Evolutionary conservation across 805 yeast genomes (phyloP).

Genomic region (Spathaspora arborariae): DNA sequence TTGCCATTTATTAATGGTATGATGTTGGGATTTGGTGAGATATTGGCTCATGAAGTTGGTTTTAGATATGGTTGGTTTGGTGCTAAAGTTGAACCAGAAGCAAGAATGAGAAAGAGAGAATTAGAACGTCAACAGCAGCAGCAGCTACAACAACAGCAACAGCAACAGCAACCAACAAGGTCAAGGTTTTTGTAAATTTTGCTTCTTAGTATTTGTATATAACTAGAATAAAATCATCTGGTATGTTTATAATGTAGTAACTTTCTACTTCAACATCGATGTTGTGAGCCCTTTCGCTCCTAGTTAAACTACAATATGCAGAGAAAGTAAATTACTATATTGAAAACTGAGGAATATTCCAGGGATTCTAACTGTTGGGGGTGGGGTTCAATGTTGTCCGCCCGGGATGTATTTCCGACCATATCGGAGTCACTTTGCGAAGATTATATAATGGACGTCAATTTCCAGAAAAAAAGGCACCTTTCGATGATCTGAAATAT

Average conservation of each 20-base stretch:
- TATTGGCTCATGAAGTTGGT: conserved; percentile 89
- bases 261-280: too few species aligned
- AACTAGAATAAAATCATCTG: not conserved
- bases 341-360: not conserved
- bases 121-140: conserved; percentile 3
- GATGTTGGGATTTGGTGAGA: conserved; percentile 95
- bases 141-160: not conserved
- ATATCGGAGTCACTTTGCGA: not conserved
- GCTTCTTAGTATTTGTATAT: not conserved
- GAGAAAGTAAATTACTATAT: too few species aligned
- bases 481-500: not conserved
- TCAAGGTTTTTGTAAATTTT: conserved; percentile 13
- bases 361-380: too few species aligned
- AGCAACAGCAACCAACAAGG: too few species aligned
- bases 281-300: too few species aligned
- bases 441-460: not conserved
- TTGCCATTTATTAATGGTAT: conserved; percentile 90
- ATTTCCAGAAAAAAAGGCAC: not conserved
- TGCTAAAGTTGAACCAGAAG: conserved; percentile 52
- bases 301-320: too few species aligned
- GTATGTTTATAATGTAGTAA: not conserved
- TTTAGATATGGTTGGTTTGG: conserved; percentile 74
- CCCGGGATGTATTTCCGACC: not conserved
- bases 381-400: too few species aligned
- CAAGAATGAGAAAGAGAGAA: conserved; percentile 21